phyloP scores from a whole-genome alignment of 2,329 filamentous ascomycete genomes.

The Trichoderma cornu-damae region DNA sequence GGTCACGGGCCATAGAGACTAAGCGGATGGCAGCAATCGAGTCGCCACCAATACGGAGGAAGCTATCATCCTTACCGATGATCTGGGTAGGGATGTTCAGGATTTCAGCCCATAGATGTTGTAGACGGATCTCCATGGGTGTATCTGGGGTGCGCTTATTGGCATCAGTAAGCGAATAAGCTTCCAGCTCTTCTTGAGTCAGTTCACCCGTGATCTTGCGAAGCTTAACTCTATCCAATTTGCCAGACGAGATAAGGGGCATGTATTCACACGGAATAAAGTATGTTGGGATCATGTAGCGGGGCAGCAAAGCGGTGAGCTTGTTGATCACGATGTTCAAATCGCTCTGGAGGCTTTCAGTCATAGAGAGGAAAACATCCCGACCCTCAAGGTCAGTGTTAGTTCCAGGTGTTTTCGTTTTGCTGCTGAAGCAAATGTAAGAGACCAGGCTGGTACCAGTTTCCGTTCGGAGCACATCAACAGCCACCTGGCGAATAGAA shows the following conservation, averaged over 20 bases:
- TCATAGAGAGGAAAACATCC: constrained; percentile 3
- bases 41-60: constrained; percentile 19
- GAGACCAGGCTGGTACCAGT: constrained; percentile 5
- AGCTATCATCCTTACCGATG: constrained; percentile 19
- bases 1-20: constrained; percentile 3
- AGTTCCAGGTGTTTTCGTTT: neutral
- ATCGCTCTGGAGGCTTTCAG: neutral
- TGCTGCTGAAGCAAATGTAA: constrained; percentile 10
- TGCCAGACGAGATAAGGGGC: constrained; percentile 11
- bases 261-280: constrained; percentile 16
- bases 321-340: neutral
- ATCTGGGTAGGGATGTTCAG: constrained; percentile 1
- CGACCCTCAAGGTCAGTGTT: neutral
- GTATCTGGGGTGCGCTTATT: constrained; percentile 10
- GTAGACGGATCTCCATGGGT: constrained; percentile 12
- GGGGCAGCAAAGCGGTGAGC: constrained; percentile 1
- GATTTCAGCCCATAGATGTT: constrained; percentile 14
- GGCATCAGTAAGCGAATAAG: constrained; percentile 9
- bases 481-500: neutral
- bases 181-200: constrained; percentile 1
- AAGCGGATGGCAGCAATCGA: constrained; percentile 18
- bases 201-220: neutral
- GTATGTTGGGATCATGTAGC: constrained; percentile 16
- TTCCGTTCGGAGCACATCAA: constrained; percentile 9
- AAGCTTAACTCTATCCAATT: constrained; percentile 10